Conservation (phyloP, 2,329 filamentous ascomycete genomes). For the Hypoxylon sp. region DNA sequence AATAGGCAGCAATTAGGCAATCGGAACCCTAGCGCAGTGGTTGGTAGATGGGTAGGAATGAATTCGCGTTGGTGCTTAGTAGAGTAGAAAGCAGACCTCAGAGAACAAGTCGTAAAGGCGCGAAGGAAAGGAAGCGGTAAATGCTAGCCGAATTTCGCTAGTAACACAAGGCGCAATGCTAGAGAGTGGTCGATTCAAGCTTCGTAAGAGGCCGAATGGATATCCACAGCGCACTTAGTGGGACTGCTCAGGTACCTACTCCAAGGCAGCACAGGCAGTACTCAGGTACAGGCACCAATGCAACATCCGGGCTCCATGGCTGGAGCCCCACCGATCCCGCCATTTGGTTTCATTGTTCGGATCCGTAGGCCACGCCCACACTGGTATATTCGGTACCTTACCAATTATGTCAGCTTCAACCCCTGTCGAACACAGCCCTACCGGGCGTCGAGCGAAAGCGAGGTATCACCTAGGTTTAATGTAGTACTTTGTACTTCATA, state of each 20-base stretch:
- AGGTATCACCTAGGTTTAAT: too few species aligned
- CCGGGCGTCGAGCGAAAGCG: conserved; percentile 37
- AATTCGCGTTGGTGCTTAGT: not conserved
- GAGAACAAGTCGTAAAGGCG: not conserved
- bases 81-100: not conserved
- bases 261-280: not conserved
- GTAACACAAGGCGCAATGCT: conserved; percentile 22
- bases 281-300: conserved; percentile 14
- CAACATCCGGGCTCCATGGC: conserved; percentile 18
- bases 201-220: conserved; percentile 17
- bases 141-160: conserved; percentile 5
- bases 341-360: conserved; percentile 23
- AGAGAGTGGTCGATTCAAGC: conserved; percentile 38
- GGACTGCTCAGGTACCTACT: not conserved
- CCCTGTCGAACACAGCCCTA: conserved; percentile 40
- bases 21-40: not conserved
- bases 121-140: conserved; percentile 4
- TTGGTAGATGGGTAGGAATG: not conserved
- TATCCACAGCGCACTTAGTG: not conserved
- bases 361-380: conserved; percentile 15
- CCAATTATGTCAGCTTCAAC: conserved; percentile 19
- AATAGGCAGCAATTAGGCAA: not conserved
- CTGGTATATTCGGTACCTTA: conserved; percentile 23
- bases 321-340: conserved; percentile 17
- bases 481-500: conserved; percentile 3